Base-by-base conservation (phyloP, 495 filamentous ascomycete species). In the Talaromyces proteolyticus region DNA sequence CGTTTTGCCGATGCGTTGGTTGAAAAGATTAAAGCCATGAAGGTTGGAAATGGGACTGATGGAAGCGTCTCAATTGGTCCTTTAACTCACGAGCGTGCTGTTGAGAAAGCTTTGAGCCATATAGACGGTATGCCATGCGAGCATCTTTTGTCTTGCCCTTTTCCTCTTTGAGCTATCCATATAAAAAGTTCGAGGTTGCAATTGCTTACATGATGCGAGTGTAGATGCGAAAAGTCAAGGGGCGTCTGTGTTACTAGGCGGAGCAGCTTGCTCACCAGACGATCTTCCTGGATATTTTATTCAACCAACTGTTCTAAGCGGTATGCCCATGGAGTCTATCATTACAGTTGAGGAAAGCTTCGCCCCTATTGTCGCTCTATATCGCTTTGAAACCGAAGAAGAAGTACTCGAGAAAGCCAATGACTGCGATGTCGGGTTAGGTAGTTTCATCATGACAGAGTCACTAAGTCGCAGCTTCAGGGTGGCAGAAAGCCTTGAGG, bases 41-140 rank as follows among this genome's bases (percentile, higher is more conserved):
- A 82, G 57, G 80, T 93, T 29, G 90, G 89, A 17, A 77, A 78
- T 52, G 89, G 89, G 3, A 91, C 87, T 61, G 79, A 81, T 0
- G 72, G 76, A n/a, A 79, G 77, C 24, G 73, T 82, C 52, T 92
- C 87, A 4, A 88, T 92, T 58, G 89, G 89, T 1, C 89, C 90
- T 7, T 70, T 95, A 12, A 93, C 92, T 53, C 88, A 94, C 65
- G 75, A 78, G 41, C 77, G 81, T 1, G 89, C 89, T 8, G 70
- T 88, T 26, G 70, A 65, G 46, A 95, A 95, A 65, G 90, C 72
- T 4, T 54, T 61, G 4, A 61, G 57, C 14, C 74, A 82, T 49
- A 67, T 82, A 60, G 55, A 20, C 12, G 26, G 26, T 29, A 59
- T 29, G 26, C 26, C 26, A 5, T 12, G 6, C 12, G 5, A 29